Conservation (phyloP, 345 rosid genomes). For the Salix suchowensis region DNA sequence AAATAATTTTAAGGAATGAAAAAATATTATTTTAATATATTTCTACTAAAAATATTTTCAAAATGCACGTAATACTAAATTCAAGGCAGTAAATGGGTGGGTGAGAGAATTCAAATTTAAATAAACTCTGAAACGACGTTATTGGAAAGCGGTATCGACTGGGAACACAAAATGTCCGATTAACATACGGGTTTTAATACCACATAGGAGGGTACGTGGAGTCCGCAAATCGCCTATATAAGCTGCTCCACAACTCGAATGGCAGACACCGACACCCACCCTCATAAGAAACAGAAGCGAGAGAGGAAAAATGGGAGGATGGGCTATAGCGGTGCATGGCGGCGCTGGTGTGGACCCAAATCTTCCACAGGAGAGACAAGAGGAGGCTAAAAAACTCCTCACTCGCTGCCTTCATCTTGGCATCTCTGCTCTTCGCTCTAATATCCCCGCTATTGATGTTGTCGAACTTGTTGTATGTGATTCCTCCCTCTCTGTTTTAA, state of each 20-base stretch:
- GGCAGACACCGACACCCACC: neutral
- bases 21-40: no score
- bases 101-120: no score
- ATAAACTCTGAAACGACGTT: no score
- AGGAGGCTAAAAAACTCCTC: constrained; percentile 78
- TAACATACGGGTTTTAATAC: neutral
- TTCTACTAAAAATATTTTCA: no score
- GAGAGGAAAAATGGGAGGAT: constrained; percentile 51
- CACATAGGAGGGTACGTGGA: neutral
- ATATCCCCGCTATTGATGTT: constrained; percentile 77
- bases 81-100: no score
- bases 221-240: constrained; percentile 16
- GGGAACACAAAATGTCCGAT: no score
- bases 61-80: no score
- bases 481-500: neutral
- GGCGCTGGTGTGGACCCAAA: constrained; percentile 99
- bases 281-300: neutral
- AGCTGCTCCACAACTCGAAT: neutral
- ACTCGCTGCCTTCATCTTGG: constrained; percentile 86
- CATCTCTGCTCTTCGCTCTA: constrained; percentile 72
- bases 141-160: no score
- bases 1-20: no score
- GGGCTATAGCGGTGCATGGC: constrained; percentile 99
- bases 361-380: constrained; percentile 74
- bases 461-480: constrained; percentile 80